Base-by-base conservation (phyloP, 352 stramenopile species). In the Globisporangium echinulatum region DNA sequence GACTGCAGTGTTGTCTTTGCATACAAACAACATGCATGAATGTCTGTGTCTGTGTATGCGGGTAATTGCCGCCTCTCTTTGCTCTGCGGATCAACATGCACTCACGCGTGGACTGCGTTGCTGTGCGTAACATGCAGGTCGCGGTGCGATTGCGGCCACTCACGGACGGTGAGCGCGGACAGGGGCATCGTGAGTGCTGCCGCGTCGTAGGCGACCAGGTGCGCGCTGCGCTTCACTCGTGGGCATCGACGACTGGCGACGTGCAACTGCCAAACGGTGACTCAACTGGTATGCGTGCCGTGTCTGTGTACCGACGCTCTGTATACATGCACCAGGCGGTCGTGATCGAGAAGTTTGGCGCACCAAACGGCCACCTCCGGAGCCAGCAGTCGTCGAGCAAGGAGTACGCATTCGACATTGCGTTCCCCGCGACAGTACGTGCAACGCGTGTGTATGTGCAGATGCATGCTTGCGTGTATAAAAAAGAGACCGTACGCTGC, bases 401-500 rank as follows among this genome's bases (percentile, higher is more conserved):
- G 49, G 76, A 86, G 63, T 86, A 86, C 55, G 76, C 71, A 25
- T 86, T 77, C 58, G 76, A 86, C 52, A 80, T 86, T 37, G 76
- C 74, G 40, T 86, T 86, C 52, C 55, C 67, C 1, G 69, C 78
- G 9, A 64, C 79, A 38, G 67, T 70, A 44, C 36, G 58, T 15
- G 9, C 49, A 54, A 11, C 49, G 36, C 25, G 19, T 7, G 40
- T 13, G 37, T 37, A 17, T 33, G 38, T 15, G 25, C 25, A 25
- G 0, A 25, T 25, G 25, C 25, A 25, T 25, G 25, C 1, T 25
- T 25, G 25, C 25, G 25, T 25, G 25, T 25, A 25, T 25, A 1
- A 25, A 2, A 1, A 25, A 25, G 25, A 25, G 25, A 25, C 25
- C 25, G 25, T 25, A 25, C 25, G 25, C 1, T 25, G 25, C 25